These are phyloP conservation scores for Fusarium domesticum DNA, from an alignment of 2,329 filamentous ascomycete genomes.

Conservation along the genomic window DNA sequence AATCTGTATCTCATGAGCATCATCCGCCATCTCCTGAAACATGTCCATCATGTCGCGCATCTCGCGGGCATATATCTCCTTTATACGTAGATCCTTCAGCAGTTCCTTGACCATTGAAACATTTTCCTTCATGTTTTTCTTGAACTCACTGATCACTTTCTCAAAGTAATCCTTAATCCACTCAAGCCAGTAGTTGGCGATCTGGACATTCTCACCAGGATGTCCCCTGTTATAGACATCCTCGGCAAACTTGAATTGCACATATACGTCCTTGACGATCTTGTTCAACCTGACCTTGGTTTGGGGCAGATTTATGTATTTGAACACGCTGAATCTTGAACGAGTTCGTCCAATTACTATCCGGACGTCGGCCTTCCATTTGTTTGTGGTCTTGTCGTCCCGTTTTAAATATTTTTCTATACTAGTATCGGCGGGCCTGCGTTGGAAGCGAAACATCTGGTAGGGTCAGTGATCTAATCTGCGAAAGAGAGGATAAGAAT, in stretches of 20 bases:
- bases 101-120: neutral
- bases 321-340: neutral
- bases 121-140: neutral
- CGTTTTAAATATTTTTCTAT: no score
- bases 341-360: neutral
- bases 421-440: neutral
- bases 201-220: neutral
- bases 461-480: neutral
- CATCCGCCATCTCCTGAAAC: neutral
- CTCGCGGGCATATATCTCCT: neutral
- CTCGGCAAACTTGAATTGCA: constrained; percentile 3
- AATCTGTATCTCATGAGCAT: no score
- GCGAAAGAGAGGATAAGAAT: neutral
- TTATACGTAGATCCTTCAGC: neutral
- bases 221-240: neutral
- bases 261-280: constrained; percentile 1
- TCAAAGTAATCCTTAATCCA: constrained; percentile 2
- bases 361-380: neutral
- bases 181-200: constrained; percentile 3
- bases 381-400: neutral
- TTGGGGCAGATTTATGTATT: neutral
- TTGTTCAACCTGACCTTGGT: neutral
- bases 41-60: neutral
- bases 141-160: neutral
- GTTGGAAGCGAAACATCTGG: neutral